These are phyloP conservation scores for Stenocarpella maydis DNA, from an alignment of 2,329 filamentous ascomycete species.

Conservation along the genomic window DNA sequence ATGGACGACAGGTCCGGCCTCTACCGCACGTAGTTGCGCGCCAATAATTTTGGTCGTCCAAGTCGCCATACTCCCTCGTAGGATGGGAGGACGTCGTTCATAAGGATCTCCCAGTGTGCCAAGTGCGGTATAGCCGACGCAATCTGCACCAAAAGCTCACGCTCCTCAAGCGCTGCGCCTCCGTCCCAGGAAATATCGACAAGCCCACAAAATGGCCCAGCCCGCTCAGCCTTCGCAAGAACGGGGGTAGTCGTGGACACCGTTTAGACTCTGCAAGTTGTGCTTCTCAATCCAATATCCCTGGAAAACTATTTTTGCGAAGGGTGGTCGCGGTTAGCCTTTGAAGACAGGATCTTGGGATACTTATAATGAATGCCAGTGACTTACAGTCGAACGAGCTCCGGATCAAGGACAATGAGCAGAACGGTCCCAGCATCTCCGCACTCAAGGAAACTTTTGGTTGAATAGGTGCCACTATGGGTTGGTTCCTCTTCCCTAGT, in stretches of 20 bases:
- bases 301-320: background rate
- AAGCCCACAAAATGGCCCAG: background rate
- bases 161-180: background rate
- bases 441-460: background rate
- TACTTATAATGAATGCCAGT: background rate
- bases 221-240: background rate
- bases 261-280: background rate
- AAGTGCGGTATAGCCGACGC: background rate
- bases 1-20: background rate
- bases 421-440: background rate
- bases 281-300: background rate
- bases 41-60: background rate
- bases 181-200: background rate
- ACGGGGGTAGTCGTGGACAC: background rate
- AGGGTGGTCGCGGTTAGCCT: background rate
- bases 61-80: background rate
- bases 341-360: background rate
- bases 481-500: no score
- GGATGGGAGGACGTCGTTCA: background rate
- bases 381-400: background rate
- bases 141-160: background rate
- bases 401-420: background rate
- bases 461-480: constrained; percentile 2
- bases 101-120: background rate
- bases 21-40: background rate